These are phyloP conservation scores for Escovopsis sp. DNA, from an alignment of 2,329 filamentous ascomycete genomes.

Conservation along the genomic window DNA sequence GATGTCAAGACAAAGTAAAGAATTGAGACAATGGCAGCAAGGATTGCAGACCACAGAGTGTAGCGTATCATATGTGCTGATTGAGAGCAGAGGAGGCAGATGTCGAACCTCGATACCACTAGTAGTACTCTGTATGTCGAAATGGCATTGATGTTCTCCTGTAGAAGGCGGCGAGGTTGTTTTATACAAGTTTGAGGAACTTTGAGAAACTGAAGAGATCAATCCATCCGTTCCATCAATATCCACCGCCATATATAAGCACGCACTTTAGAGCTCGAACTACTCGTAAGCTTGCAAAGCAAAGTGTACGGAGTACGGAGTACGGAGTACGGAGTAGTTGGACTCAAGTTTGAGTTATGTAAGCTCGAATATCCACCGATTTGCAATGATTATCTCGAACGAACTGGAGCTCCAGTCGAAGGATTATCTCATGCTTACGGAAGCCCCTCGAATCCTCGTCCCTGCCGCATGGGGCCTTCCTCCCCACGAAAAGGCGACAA, in stretches of 20 bases:
- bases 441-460: not conserved
- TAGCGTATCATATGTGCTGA: constrained; percentile 26
- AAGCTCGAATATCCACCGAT: not conserved
- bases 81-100: constrained; percentile 13
- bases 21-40: constrained; percentile 24
- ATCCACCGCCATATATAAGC: not conserved
- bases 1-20: constrained; percentile 17
- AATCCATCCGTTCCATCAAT: too few relatives aligned
- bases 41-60: constrained; percentile 18
- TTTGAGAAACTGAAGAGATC: constrained; percentile 9
- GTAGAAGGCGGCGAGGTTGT: constrained; percentile 3
- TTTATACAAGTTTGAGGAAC: too few relatives aligned
- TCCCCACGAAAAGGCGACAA: too few relatives aligned
- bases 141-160: not conserved
- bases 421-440: constrained; percentile 4
- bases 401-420: not conserved
- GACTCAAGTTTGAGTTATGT: too few relatives aligned
- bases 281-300: not conserved
- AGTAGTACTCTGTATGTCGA: too few relatives aligned
- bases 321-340: not conserved
- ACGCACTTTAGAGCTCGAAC: not conserved
- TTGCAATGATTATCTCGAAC: constrained; percentile 1
- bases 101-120: constrained; percentile 1
- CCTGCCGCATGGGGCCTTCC: too few relatives aligned
- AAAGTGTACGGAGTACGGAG: not conserved